Conservation (phyloP, 257 asterid genomes). For the Cynanchum wilfordii region DNA sequence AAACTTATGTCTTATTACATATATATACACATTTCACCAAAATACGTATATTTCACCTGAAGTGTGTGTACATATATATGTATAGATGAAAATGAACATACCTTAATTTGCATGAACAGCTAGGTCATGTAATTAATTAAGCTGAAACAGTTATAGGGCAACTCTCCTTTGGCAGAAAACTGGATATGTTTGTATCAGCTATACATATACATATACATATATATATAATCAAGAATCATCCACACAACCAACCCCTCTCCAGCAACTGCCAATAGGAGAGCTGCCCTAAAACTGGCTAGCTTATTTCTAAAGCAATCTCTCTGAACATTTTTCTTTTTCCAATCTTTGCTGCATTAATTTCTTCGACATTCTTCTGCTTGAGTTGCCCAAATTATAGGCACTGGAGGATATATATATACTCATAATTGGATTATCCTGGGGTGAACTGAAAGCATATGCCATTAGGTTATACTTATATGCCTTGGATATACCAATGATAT, state of each 20-base stretch:
- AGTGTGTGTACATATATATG: too few species aligned
- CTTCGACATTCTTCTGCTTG: neutral
- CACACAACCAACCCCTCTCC: neutral
- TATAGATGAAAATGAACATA: neutral
- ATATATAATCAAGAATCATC: neutral
- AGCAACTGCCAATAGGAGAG: constrained; percentile 17
- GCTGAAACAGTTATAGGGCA: constrained; percentile 24
- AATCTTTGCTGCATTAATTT: neutral
- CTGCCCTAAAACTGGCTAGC: constrained; percentile 19
- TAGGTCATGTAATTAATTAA: constrained; percentile 13
- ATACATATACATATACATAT: too few species aligned
- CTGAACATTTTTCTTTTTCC: neutral
- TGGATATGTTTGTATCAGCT: neutral
- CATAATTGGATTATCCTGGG: too few species aligned
- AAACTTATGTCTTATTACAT: too few species aligned
- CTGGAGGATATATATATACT: too few species aligned
- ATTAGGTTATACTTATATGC: constrained; percentile 13
- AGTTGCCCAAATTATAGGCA: neutral
- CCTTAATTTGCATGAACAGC: neutral
- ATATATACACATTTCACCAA: too few species aligned
- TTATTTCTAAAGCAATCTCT: neutral
- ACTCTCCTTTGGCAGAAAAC: constrained; percentile 30
- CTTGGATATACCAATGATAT: constrained; percentile 4
- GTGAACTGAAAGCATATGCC: constrained; percentile 9
- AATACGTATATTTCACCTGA: too few species aligned